Percentiles rank a stretch among this genome's conserved stretches.
These are phyloP conservation scores for Phytophthora cryptogea DNA, from an alignment of 352 stramenopile genomes.

Conservation along the genomic window DNA sequence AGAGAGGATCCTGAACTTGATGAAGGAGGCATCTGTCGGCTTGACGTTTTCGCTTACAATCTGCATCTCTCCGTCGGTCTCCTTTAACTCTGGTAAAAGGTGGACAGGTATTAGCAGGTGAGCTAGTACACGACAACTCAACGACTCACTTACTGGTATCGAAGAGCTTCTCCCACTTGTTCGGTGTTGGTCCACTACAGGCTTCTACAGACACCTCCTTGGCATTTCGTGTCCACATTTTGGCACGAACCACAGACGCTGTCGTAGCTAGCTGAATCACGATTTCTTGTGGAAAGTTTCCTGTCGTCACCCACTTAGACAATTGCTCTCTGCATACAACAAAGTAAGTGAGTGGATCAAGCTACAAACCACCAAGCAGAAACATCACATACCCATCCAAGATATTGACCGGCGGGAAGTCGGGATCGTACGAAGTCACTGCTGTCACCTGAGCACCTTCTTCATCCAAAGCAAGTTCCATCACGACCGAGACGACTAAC, in stretches of 20 bases:
- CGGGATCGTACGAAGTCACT: constrained; percentile 76
- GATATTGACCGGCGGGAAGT: constrained; percentile 75
- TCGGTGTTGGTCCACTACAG: constrained; percentile 67
- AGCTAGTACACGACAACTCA: neutral
- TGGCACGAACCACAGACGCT: constrained; percentile 75
- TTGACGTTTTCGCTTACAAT: constrained; percentile 78
- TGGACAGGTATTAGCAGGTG: constrained; percentile 2
- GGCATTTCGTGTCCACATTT: constrained; percentile 78
- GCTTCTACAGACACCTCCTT: constrained; percentile 77
- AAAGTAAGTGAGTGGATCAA: neutral
- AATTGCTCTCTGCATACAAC: constrained; percentile 52
- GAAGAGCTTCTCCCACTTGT: constrained; percentile 83
- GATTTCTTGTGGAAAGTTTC: constrained; percentile 82
- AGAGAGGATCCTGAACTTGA: constrained; percentile 86
- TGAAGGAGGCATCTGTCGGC: constrained; percentile 74
- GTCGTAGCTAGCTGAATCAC: constrained; percentile 80
- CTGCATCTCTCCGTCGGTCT: constrained; percentile 85
- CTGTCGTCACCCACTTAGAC: constrained; percentile 86
- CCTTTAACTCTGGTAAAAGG: constrained; percentile 54
- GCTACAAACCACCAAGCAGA: neutral
- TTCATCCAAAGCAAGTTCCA: constrained; percentile 84
- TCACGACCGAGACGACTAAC: constrained; percentile 25
- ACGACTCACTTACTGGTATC: constrained; percentile 52
- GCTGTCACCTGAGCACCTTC: constrained; percentile 82
- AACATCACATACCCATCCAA: constrained; percentile 62